Base-by-base conservation (phyloP, 306 rosid species). In the Arachis stenosperma region DNA sequence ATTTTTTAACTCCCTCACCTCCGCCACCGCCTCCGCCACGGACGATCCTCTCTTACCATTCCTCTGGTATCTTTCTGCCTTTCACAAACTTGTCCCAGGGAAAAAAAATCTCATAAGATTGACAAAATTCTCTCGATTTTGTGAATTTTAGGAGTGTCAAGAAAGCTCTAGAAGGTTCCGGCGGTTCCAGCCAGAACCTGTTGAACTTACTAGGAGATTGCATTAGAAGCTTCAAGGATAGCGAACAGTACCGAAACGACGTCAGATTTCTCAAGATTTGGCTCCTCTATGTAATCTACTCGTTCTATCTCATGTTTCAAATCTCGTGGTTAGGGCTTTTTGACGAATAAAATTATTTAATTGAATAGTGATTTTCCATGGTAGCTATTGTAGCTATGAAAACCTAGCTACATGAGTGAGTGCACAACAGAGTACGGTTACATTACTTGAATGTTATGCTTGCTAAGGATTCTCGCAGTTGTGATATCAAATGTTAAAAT, bases 251-350 rank as follows among this genome's bases (percentile, higher is more conserved):
- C 86, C 79, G 81, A 55, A 70, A 85, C 60, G 98, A 90, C 78
- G 44, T 72, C 81, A 79, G 98, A 85, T 92, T 92, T 67, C 92
- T 92, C 74, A 88, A 86, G 87, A 85, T 92, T 68, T 90, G 98
- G 92, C 78, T 90, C 82, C 82, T 92, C 70, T 87, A 86, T 81
- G 98, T 91, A 78, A 15, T 51, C 43, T 43, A 44, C 60, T 33
- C 69, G 10, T 17, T 57, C 57, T 71, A 8, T 44, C 44, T 27
- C 65, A 36, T 10, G 17, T 7, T 29, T 36, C 44, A 29, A 61
- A 61, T 61, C 29, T 37, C 7, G 46, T 61, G 10, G n/a, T 60
- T 37, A 14, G 0, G 22, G 66, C 10, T 61, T 61, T 13, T 39
- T 52, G 9, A 2, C 6, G 53, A 37, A 61, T 33, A 33, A 27